Percentiles rank a stretch among this genome's conserved stretches.
Conservation (phyloP, 768 basidiomycete species). For the Termitomyces sp. region DNA sequence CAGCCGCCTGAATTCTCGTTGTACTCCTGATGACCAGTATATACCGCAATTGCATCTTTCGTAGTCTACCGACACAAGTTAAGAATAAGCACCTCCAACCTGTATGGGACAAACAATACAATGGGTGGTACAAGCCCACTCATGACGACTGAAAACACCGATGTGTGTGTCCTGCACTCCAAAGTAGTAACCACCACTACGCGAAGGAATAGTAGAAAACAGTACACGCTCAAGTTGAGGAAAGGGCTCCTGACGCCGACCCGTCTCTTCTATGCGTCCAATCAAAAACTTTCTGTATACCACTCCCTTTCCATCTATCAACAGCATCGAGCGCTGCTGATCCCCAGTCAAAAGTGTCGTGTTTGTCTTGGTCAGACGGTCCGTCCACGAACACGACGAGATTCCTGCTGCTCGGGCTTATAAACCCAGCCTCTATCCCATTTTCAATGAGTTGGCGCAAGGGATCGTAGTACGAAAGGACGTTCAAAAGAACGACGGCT, state of each 20-base stretch:
- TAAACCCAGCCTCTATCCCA: conserved; percentile 69
- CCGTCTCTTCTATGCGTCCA: conserved; percentile 41
- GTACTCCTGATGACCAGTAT: neutral
- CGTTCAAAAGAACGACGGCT: conserved; percentile 88
- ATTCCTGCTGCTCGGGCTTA: conserved; percentile 50
- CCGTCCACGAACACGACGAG: conserved; percentile 77
- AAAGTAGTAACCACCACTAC: too few species aligned
- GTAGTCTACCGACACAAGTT: neutral
- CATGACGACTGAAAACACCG: too few species aligned
- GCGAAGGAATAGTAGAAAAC: neutral
- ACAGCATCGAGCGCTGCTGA: conserved; percentile 58
- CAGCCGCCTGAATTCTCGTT: neutral
- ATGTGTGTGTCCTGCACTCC: too few species aligned
- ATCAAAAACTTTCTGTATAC: conserved; percentile 31
- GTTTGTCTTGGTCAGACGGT: conserved; percentile 43
- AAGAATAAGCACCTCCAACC: too few species aligned
- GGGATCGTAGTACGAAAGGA: conserved; percentile 77
- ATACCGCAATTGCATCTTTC: neutral
- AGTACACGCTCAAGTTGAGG: neutral
- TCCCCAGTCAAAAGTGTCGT: conserved; percentile 75
- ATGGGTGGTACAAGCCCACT: too few species aligned
- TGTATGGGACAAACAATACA: too few species aligned
- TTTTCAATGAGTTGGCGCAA: conserved; percentile 69
- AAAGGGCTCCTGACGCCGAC: conserved; percentile 3
- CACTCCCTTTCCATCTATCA: conserved; percentile 46